Base-by-base conservation (phyloP, 495 filamentous ascomycete genomes). In the Tuber aestivum region DNA sequence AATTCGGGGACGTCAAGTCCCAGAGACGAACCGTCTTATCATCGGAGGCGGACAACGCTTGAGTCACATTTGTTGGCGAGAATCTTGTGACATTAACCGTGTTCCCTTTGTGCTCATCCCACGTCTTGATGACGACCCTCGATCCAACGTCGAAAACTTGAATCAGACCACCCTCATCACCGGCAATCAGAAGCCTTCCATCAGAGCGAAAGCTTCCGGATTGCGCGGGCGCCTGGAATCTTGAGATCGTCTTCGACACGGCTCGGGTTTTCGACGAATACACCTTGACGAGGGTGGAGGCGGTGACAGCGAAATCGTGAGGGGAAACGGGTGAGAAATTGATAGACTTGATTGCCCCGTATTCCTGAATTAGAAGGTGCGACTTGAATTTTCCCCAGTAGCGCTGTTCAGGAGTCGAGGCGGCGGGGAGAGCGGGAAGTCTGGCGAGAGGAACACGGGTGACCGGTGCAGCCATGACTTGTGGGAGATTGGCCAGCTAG, bases 301-400 rank as follows among this genome's bases (percentile, higher is more conserved):
- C 92, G 20, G 95, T 97, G 72, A 97, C 92, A 74, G 93, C 95
- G 84, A 99, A 98, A 77, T 92, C 88, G 81, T 97, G 95, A 73
- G 86, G 86, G 0, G 87, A 86, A 27, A 84, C 84, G 10, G 88
- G 85, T 14, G 95, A 94, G 83, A 91, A 91, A 70, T 94, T 93
- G 84, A 99, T 96, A 82, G 93, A 89, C 42, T 93, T 97, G 80
- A 99, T 88, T 73, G 92, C 91, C 77, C 94, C 91, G 69, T 92
- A 92, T 50, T 95, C 95, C 14, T 95, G 92, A 69, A 98, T 89
- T 41, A 92, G 88, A 70, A 94, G 90, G 44, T 93, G 91, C 69
- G 94, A 95, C 84, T 91, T 92, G 87, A 99, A 99, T 48, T 90
- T 91, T 78, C 90, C 90, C 94, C 95, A 99, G 87, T 97, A 98